Conservation (phyloP, 2,329 filamentous ascomycete species). For the Fusarium sp. region DNA sequence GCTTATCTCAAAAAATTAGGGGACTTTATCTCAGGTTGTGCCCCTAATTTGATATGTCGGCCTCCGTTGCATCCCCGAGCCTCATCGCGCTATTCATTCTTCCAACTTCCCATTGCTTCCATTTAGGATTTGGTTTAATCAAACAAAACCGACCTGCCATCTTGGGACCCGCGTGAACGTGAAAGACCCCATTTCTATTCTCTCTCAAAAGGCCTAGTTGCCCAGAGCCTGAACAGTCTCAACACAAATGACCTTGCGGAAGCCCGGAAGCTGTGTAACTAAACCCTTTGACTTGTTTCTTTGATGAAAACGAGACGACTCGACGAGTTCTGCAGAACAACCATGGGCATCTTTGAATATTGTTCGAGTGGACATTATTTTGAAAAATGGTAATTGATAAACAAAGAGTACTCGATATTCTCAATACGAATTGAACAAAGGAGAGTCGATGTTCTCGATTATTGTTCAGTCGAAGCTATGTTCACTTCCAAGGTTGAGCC, state of each 20-base stretch:
- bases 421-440: neutral
- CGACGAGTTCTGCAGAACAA: neutral
- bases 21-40: slow-evolving; percentile 5
- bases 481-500: neutral
- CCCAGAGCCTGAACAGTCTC: neutral
- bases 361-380: slow-evolving; percentile 8
- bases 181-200: neutral
- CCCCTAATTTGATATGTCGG: slow-evolving; percentile 17
- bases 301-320: neutral
- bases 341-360: neutral
- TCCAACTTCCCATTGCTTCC: slow-evolving; percentile 34
- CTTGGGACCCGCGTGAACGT: neutral
- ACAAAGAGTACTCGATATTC: neutral
- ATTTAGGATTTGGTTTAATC: slow-evolving; percentile 14
- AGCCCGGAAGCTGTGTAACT: neutral
- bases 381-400: neutral
- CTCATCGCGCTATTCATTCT: slow-evolving; percentile 39
- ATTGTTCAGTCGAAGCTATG: neutral
- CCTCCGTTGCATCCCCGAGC: slow-evolving; percentile 10
- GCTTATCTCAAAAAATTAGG: slow-evolving; percentile 30
- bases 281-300: neutral
- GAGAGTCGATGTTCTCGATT: neutral
- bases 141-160: slow-evolving; percentile 2
- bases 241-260: neutral
- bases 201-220: neutral